Base-by-base conservation (phyloP, 257 asterid species). In the Scutellaria baicalensis region DNA sequence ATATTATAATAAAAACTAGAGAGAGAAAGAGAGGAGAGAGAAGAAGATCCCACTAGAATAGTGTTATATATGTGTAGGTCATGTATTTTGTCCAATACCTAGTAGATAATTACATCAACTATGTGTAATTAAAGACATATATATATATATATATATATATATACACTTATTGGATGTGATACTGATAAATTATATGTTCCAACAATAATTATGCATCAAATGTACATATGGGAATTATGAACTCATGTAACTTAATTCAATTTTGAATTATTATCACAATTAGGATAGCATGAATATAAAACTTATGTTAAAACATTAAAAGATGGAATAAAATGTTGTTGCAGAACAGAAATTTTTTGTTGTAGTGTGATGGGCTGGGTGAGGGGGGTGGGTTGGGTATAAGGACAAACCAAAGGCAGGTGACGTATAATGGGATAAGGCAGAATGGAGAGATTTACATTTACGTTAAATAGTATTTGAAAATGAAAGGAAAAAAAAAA, bases 401-500 rank as follows among this genome's bases (percentile, higher is more conserved):
- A 62, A 48, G 78, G 73, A 64, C 68, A 63, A 48, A 39, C 11
- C 11, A 39, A 3, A 39, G 44, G 11, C 44, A 9, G 8, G 44
- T 7, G 78, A 72, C 72, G 60, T 66, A n/a, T n/a, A 59, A 72
- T 64, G 54, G 72, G 77, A 52, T 75, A 66, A 75, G 81, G 75
- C 80, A 72, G 77, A 78, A 73, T 72, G 69, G 80, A 81, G 72
- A 77, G 59, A 65, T 77, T 50, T 62, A 74, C 59, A 67, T 55
- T 70, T 78, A 69, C 69, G 76, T 72, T 62, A 65, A 76, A 50
- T 44, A 70, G 56, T 63, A 64, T 65, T 48, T 70, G 72, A 56
- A 39, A 76, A 76, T 57, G 69, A 58, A 73, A 59, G 43, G 4
- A 27, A 27, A 27, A 2, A 27, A 27, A 27, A 27, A 2, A 27